Conservation (phyloP, 2,329 filamentous ascomycete genomes). For the Beauveria bassiana region DNA sequence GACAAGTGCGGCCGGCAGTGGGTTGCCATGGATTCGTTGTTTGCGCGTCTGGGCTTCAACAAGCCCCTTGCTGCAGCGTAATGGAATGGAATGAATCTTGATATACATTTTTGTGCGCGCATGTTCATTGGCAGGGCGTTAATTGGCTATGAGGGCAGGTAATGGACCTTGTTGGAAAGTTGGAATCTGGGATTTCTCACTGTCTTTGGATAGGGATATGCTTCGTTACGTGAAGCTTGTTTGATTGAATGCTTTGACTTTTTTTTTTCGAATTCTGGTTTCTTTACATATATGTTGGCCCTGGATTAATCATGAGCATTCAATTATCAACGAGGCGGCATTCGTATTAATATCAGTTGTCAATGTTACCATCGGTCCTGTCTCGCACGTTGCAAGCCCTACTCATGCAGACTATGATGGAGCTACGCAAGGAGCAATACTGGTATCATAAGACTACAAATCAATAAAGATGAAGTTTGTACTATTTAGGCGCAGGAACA, state of each 20-base stretch:
- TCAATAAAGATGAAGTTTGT: too few relatives aligned
- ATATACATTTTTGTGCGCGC: not conserved
- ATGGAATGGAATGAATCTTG: not conserved
- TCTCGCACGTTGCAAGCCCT: too few relatives aligned
- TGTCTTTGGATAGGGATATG: not conserved
- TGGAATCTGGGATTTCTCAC: not conserved
- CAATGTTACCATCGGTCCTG: too few relatives aligned
- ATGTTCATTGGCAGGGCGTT: constrained; percentile 4
- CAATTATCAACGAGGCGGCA: not conserved
- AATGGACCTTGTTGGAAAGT: not conserved
- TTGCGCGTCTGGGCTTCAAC: constrained; percentile 57
- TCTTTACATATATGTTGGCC: not conserved
- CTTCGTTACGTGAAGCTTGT: not conserved
- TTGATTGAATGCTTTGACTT: not conserved
- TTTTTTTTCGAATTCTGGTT: not conserved
- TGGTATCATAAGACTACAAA: not conserved
- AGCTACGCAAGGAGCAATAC: not conserved
- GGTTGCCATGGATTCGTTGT: constrained; percentile 89
- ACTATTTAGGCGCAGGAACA: not conserved
- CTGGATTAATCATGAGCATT: not conserved
- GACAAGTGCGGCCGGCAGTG: constrained; percentile 86
- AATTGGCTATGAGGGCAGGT: not conserved
- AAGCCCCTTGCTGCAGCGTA: constrained; percentile 18
- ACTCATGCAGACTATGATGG: not conserved
- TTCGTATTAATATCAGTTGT: not conserved